Conservation (phyloP, 2,329 filamentous ascomycete genomes). For the Thermoascus crustaceus region DNA sequence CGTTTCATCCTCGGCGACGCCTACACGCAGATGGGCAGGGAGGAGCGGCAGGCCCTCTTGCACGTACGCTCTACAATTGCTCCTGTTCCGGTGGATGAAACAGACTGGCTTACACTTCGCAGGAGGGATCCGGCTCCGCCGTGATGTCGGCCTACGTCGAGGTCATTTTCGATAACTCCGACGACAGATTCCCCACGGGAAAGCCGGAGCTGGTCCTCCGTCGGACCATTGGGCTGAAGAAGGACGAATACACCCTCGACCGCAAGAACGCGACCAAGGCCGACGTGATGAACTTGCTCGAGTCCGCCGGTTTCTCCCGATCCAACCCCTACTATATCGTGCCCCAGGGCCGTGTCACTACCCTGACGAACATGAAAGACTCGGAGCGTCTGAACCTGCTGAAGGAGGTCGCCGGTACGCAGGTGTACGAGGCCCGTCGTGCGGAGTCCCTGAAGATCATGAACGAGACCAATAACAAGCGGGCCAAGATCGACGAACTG, state of each 20-base stretch:
- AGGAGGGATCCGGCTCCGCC: slow-evolving; percentile 90
- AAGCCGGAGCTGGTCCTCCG: slow-evolving; percentile 85
- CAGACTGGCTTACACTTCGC: slow-evolving; percentile 24
- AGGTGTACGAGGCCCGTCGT: slow-evolving; percentile 89
- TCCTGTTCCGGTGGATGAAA: background rate
- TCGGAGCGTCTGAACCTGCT: slow-evolving; percentile 78
- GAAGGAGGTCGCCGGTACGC: slow-evolving; percentile 97
- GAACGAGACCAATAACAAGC: slow-evolving; percentile 91
- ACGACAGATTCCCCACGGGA: slow-evolving; percentile 89
- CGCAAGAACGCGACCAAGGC: slow-evolving; percentile 91
- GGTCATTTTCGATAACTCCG: slow-evolving; percentile 96
- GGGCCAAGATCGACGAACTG: slow-evolving; percentile 86
- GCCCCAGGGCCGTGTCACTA: slow-evolving; percentile 90
- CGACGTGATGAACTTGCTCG: slow-evolving; percentile 90
- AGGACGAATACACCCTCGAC: slow-evolving; percentile 97
- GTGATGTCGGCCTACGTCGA: slow-evolving; percentile 99
- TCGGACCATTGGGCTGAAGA: slow-evolving; percentile 92
- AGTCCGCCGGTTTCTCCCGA: slow-evolving; percentile 91
- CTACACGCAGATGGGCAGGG: slow-evolving; percentile 89
- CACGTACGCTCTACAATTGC: slow-evolving; percentile 47
- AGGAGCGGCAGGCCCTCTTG: slow-evolving; percentile 91
- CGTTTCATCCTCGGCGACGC: slow-evolving; percentile 97
- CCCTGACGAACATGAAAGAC: slow-evolving; percentile 98
- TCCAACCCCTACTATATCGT: slow-evolving; percentile 99
- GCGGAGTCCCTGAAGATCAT: slow-evolving; percentile 94